phyloP scores from a whole-genome alignment of 352 stramenopile species.

The Globisporangium spinosum region DNA sequence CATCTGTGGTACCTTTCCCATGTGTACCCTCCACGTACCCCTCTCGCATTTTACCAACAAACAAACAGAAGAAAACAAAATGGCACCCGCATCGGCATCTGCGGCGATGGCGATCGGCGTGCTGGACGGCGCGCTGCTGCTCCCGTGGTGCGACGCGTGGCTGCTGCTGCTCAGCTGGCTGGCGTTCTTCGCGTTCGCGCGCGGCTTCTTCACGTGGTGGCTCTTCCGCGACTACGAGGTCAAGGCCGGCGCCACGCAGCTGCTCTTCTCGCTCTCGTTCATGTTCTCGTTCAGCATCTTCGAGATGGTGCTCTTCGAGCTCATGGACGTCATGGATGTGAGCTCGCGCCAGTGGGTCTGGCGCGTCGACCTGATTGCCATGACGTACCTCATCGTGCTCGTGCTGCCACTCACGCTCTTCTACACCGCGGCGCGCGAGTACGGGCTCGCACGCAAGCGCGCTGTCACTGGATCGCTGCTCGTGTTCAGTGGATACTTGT shows the following conservation, averaged over 20 bases:
- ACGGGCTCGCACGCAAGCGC: conserved; percentile 30
- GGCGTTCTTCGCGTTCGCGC: conserved; percentile 61
- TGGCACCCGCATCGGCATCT: background rate
- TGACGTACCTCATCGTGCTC: conserved; percentile 74
- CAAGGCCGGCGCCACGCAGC: conserved; percentile 42
- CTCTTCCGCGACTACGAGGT: conserved; percentile 85
- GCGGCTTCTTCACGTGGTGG: conserved; percentile 81
- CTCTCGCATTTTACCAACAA: background rate
- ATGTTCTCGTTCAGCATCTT: conserved; percentile 81
- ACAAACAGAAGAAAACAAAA: background rate
- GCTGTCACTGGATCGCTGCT: conserved; percentile 23
- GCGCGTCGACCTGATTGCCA: conserved; percentile 68
- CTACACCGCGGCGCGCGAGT: conserved; percentile 67
- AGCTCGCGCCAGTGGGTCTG: conserved; percentile 69
- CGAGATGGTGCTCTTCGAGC: conserved; percentile 78
- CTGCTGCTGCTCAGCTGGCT: conserved; percentile 43
- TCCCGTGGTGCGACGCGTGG: conserved; percentile 30
- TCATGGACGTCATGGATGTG: conserved; percentile 65
- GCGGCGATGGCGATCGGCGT: conserved; percentile 3
- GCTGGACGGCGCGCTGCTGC: conserved; percentile 18
- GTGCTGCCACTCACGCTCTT: conserved; percentile 76
- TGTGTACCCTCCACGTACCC: background rate
- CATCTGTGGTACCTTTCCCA: background rate
- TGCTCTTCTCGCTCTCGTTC: conserved; percentile 72
- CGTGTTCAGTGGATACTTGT: conserved; percentile 56